Conservation (phyloP, 2,329 filamentous ascomycete genomes). For the Cadophora gregata region DNA sequence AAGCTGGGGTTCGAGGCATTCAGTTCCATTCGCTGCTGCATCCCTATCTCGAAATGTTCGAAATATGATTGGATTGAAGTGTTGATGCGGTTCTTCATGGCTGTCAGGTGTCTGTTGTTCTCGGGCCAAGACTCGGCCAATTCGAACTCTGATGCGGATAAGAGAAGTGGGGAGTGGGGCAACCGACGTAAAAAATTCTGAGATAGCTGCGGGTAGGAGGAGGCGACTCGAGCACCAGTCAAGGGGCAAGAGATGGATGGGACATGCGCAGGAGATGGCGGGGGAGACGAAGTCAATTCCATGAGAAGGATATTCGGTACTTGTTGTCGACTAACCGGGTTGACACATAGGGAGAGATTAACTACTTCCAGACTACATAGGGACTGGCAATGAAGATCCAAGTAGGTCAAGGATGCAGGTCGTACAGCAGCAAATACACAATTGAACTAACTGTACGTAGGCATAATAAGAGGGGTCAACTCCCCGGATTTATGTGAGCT, state of each 20-base stretch:
- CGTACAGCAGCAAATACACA: too few relatives aligned
- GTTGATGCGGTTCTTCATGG: not conserved
- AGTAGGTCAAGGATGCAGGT: not conserved
- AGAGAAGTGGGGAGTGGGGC: slow-evolving; percentile 1
- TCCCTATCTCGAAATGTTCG: not conserved
- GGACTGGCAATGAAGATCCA: not conserved
- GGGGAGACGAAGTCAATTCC: not conserved
- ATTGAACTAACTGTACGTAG: too few relatives aligned
- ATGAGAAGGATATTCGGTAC: not conserved
- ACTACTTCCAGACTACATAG: not conserved
- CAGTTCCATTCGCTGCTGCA: not conserved
- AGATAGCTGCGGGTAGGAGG: not conserved
- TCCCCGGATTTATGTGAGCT: slow-evolving; percentile 3
- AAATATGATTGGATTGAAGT: not conserved
- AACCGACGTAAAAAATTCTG: not conserved
- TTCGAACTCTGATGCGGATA: not conserved
- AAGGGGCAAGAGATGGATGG: not conserved
- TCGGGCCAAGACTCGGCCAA: slow-evolving; percentile 15
- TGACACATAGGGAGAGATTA: not conserved
- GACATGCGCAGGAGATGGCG: not conserved
- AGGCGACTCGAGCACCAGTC: not conserved
- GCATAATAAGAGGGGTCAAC: slow-evolving; percentile 2
- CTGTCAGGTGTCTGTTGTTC: not conserved
- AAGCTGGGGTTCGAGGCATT: not conserved
- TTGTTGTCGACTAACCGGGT: too few relatives aligned